Evolutionary conservation across 2,329 filamentous ascomycete species (phyloP).

Genomic region (Curvularia eragrostidis): DNA sequence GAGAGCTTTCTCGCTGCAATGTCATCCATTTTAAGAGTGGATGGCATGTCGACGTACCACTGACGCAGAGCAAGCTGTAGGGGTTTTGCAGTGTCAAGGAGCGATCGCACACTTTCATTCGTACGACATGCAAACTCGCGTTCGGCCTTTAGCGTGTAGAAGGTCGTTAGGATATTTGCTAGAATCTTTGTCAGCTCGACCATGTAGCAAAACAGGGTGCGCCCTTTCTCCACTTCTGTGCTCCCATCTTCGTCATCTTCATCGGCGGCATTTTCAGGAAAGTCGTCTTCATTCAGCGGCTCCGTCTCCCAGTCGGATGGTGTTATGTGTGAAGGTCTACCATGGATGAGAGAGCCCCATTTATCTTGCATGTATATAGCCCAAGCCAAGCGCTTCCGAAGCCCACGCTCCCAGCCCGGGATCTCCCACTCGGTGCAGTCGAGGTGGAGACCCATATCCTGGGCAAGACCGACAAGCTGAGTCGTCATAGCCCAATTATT

Average conservation of each 20-base stretch:
- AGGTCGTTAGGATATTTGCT: conserved; percentile 58
- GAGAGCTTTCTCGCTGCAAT: conserved; percentile 40
- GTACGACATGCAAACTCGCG: conserved; percentile 53
- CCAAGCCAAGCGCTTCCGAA: conserved; percentile 69
- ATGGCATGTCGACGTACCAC: conserved; percentile 59
- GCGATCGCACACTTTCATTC: conserved; percentile 56
- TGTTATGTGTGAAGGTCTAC: conserved; percentile 63
- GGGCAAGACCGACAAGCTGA: conserved; percentile 49
- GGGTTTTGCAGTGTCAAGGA: conserved; percentile 61
- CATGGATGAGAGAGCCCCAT: conserved; percentile 65
- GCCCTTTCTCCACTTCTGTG: conserved; percentile 44
- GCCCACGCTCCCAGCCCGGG: conserved; percentile 67
- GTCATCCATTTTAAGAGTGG: conserved; percentile 58
- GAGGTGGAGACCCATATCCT: conserved; percentile 54
- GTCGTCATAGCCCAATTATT: conserved; percentile 44
- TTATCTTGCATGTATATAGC: conserved; percentile 71
- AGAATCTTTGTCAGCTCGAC: conserved; percentile 61
- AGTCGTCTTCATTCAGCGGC: conserved; percentile 55
- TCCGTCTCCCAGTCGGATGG: conserved; percentile 63
- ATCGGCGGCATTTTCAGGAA: conserved; percentile 46
- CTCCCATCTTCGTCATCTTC: conserved; percentile 46
- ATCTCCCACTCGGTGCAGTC: conserved; percentile 69
- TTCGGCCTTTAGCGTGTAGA: conserved; percentile 60
- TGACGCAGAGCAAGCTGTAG: conserved; percentile 61
- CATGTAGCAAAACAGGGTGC: conserved; percentile 59